A percentile compares a stretch with the other conserved stretches of the same genome.
These are phyloP conservation scores for Myxozyma kluyveri DNA, from an alignment of 805 yeast genomes.

Conservation along the genomic window DNA sequence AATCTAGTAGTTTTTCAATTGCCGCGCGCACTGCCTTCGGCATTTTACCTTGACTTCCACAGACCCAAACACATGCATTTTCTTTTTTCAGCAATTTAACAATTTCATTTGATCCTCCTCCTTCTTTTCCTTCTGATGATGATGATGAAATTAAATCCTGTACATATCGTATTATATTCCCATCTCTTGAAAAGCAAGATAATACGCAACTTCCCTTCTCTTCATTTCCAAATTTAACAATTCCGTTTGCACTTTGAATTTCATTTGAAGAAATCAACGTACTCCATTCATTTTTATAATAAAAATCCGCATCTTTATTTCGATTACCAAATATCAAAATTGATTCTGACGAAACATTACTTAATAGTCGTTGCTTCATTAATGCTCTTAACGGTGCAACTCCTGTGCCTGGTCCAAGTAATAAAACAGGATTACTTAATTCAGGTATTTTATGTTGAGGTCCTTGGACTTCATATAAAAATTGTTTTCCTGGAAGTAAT, in stretches of 20 bases:
- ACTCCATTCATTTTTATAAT: conserved; percentile 59
- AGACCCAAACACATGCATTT: conserved; percentile 67
- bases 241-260: conserved; percentile 37
- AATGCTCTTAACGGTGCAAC: conserved; percentile 86
- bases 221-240: neutral
- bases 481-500: conserved; percentile 47
- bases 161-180: conserved; percentile 26
- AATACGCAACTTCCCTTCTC: neutral
- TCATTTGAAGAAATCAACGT: conserved; percentile 40
- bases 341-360: conserved; percentile 35
- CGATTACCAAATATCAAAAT: conserved; percentile 76
- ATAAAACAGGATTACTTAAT: conserved; percentile 53
- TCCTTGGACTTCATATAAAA: conserved; percentile 46
- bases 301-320: conserved; percentile 58
- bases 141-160: conserved; percentile 7
- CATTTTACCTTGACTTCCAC: conserved; percentile 95
- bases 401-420: conserved; percentile 95
- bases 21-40: conserved; percentile 86
- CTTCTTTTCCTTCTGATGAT: neutral
- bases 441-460: conserved; percentile 47
- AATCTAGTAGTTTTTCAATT: conserved; percentile 47
- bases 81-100: conserved; percentile 52
- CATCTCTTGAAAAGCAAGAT: conserved; percentile 45
- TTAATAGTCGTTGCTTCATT: conserved; percentile 40
- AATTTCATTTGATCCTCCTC: conserved; percentile 39